Percentiles rank a stretch among this genome's conserved stretches.
Conservation (phyloP, 2,329 filamentous ascomycete genomes). For the Sporothrix variecibatus region DNA sequence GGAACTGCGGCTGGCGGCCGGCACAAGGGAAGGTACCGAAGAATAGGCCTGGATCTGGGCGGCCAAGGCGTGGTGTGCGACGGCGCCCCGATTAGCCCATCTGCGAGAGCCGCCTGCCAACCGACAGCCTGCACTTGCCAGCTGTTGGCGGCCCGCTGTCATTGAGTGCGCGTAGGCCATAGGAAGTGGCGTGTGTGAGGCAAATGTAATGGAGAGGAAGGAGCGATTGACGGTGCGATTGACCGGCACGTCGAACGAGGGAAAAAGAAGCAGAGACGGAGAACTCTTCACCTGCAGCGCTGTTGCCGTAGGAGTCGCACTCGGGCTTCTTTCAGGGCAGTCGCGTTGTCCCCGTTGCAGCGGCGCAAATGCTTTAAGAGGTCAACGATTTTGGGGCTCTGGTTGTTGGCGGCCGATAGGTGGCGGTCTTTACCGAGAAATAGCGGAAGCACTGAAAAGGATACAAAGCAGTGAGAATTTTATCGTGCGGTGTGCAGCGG, state of each 20-base stretch:
- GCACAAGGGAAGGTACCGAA: constrained; percentile 1
- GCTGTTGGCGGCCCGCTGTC: constrained; percentile 15
- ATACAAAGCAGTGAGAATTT: neutral
- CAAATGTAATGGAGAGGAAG: neutral
- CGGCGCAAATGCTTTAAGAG: neutral
- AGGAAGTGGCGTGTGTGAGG: neutral
- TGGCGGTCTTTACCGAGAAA: constrained; percentile 10
- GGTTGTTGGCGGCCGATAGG: neutral
- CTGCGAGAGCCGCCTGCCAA: neutral
- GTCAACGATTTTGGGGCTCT: neutral
- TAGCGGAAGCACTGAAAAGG: neutral
- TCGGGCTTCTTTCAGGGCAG: neutral
- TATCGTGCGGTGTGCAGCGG: neutral
- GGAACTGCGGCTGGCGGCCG: neutral
- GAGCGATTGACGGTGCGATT: neutral
- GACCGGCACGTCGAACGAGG: neutral
- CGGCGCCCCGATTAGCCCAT: constrained; percentile 7
- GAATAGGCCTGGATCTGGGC: neutral
- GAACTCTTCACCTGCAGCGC: neutral
- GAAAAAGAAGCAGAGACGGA: neutral
- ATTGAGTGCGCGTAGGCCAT: neutral
- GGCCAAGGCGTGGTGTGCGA: constrained; percentile 3
- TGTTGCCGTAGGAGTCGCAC: too few relatives aligned
- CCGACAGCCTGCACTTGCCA: constrained; percentile 1
- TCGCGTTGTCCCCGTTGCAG: neutral